Base-by-base conservation (phyloP, 176 grass and related monocot species). In the Juncus effusus region DNA sequence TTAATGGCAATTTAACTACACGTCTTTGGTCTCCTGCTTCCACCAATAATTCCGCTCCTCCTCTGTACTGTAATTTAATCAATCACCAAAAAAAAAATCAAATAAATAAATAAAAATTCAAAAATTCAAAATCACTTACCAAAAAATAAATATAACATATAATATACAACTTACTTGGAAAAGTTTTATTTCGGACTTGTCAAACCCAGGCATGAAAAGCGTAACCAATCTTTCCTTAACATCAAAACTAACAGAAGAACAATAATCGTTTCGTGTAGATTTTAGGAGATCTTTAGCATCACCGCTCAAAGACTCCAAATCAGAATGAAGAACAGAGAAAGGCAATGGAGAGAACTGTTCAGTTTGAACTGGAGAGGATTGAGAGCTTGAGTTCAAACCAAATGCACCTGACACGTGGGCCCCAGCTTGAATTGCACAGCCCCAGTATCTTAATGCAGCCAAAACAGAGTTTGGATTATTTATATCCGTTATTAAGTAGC, bases 1-100 rank as follows among this genome's bases (percentile, higher is more conserved):
- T 16, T 5, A 6, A 38, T 3, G 88, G 85, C 63, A 97, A 57
- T 73, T 97, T 92, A 56, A 92, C 78, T 37, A 97, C 57, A 3
- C 94, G 88, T 55, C 94, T 89, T 80, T 97, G 94, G 44, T 97
- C 88, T 10, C 88, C 88, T 6, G 85, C 88, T 82, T 97, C 94
- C 9, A 97, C 74, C 72, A 92, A 42, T 36, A 97, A 54, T 50
- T 92, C 88, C 2, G 80, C 92, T 13, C 85, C 85, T 36, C 94
- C 88, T 47, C 88, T 79, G 65, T 92, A 97, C 94, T 97, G 83
- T 80, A 86, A 60, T 76, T 71, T 60, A 56, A 64, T 36, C 4
- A 4, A 36, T 16, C 6, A 28, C 7, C 28, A 1, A 36, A 61
- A 16, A 8, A 5, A 61, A 61, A 61, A 19, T 36, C 16, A 36